A percentile compares a stretch with the other conserved stretches of the same genome.
Conservation (phyloP, 306 rosid genomes). For the Cicer pinnatifidum region DNA sequence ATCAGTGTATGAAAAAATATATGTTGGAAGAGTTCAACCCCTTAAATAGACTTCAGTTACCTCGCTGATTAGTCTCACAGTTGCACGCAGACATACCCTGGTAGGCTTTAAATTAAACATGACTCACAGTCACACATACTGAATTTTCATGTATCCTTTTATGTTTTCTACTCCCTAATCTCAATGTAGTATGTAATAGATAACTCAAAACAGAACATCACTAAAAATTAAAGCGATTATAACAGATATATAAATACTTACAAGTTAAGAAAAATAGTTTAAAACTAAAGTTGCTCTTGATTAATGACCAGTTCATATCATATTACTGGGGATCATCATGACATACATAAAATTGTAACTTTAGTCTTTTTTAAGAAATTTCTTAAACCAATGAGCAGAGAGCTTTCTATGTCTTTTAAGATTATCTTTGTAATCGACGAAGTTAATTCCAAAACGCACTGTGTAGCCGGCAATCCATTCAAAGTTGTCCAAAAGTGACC, state of each 20-base stretch:
- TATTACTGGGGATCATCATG: conserved; percentile 4
- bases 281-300: conserved; percentile 7
- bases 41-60: no score
- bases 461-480: conserved; percentile 63
- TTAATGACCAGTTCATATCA: neutral
- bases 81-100: no score
- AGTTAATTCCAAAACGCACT: conserved; percentile 58
- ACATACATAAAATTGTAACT: conserved; percentile 12
- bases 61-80: no score
- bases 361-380: conserved; percentile 47
- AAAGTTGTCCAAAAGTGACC: conserved; percentile 68
- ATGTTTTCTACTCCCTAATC: no score
- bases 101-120: no score
- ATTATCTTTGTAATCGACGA: conserved; percentile 54
- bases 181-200: no score
- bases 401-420: conserved; percentile 55
- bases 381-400: conserved; percentile 65
- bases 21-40: no score
- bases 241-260: neutral
- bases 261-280: neutral
- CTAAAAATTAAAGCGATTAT: neutral
- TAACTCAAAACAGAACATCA: neutral
- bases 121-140: no score
- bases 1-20: no score
- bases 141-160: no score